Conservation (phyloP, 1,284 basidiomycete genomes). For the Anthracocystis setariae region DNA sequence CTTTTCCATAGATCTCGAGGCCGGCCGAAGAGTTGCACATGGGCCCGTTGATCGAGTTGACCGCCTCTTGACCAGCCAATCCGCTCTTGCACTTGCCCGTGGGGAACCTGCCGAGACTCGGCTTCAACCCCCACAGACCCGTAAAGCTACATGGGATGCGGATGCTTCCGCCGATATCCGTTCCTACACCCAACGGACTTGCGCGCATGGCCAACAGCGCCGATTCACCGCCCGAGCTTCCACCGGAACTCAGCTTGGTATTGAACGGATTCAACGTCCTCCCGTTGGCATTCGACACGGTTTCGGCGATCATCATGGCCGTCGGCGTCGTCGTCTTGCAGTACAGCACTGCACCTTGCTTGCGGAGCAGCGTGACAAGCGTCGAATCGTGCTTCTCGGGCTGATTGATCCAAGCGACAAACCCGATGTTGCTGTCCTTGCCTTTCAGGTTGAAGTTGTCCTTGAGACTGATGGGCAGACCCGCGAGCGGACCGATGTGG, state of each 20-base stretch:
- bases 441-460: slow-evolving; percentile 51
- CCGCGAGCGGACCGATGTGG: slow-evolving; percentile 32
- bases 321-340: slow-evolving; percentile 50
- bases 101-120: slow-evolving; percentile 48
- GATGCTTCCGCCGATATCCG: slow-evolving; percentile 54
- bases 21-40: slow-evolving; percentile 38
- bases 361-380: slow-evolving; percentile 35
- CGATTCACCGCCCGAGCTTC: slow-evolving; percentile 55
- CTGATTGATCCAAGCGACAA: slow-evolving; percentile 44
- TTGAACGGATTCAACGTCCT: slow-evolving; percentile 43
- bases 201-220: slow-evolving; percentile 45
- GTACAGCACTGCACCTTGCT: slow-evolving; percentile 46
- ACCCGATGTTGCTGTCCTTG: slow-evolving; percentile 39
- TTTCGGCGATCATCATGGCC: slow-evolving; percentile 53
- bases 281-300: slow-evolving; percentile 44
- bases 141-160: slow-evolving; percentile 45
- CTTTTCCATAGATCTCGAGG: slow-evolving; percentile 45
- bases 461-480: slow-evolving; percentile 41
- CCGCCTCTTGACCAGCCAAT: slow-evolving; percentile 46
- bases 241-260: slow-evolving; percentile 39
- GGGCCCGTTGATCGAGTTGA: slow-evolving; percentile 51
- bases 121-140: slow-evolving; percentile 50
- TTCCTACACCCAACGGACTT: slow-evolving; percentile 48
- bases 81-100: slow-evolving; percentile 37
- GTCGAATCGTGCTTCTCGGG: slow-evolving; percentile 35